Base-by-base conservation (phyloP, 2,329 filamentous ascomycete genomes). In the Cytospora leucostoma region DNA sequence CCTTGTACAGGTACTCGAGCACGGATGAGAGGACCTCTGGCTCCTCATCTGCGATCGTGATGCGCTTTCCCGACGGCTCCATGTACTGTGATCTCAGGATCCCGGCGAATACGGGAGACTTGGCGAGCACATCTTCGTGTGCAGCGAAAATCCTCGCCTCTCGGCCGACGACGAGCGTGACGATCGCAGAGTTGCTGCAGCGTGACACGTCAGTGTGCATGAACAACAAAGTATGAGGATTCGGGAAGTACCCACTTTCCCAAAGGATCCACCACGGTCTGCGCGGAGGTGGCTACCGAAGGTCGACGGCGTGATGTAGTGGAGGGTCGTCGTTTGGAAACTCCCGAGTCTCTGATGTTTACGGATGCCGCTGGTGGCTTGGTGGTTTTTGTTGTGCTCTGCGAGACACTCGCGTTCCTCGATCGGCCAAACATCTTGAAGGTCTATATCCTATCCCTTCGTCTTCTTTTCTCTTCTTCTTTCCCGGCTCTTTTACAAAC, bases 1-100 rank as follows among this genome's bases (percentile, higher is more conserved):
- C 93, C 78, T 96, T 96, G 84, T 96, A 96, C 62, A 97, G 86
- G 70, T 90, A 97, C 74, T 97, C 93, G 63, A 97, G 87, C 17
- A 97, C 84, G 10, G 90, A 93, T 7, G 92, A 96, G 75, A 97
- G 93, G 71, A 96, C 89, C 74, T 96, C 92, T 21, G 93, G 92
- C 70, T 94, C 89, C 76, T 97, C 93, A 65, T 94, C 87, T 1
- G 92, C 89, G 2, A 97, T 85, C 59, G 89, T 84, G 73, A 97
- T 88, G 61, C 89, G 87, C 77, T 92, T 93, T 73, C 80, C 74
- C 21, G 74, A 72, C n/a, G 80, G 72, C 66, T 84, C 84, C 78
- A 87, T 84, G 79, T 85, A 89, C 72, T 89, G 86, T 66, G 82
- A 82, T 63, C 84, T 82, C 68, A 88, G 85, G 52, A 83, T 81